These are phyloP conservation scores for Alternaria sp. DNA, from an alignment of 2,329 filamentous ascomycete genomes.

Conservation along the genomic window DNA sequence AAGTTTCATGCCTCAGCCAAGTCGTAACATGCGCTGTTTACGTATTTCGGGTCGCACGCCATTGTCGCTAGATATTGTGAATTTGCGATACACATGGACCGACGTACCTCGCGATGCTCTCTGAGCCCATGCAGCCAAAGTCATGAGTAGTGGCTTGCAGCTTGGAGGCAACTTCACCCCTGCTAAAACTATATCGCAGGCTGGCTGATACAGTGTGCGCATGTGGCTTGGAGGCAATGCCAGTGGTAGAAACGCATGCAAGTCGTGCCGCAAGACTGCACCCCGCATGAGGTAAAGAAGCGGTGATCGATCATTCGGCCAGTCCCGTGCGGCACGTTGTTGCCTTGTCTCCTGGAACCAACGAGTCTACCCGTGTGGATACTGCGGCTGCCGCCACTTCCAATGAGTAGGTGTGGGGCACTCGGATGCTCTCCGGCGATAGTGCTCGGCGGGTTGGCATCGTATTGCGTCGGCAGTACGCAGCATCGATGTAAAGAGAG, in stretches of 20 bases:
- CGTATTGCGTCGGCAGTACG: slow-evolving; percentile 8
- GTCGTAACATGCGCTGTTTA: not conserved
- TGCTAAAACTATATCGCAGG: not conserved
- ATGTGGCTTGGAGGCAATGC: not conserved
- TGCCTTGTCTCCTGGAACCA: slow-evolving; percentile 18
- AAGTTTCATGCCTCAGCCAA: not conserved
- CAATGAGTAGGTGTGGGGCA: slow-evolving; percentile 17
- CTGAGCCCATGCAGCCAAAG: not conserved
- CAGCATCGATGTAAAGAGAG: not conserved
- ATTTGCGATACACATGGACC: not conserved
- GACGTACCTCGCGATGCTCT: not conserved
- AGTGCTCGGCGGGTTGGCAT: slow-evolving; percentile 17
- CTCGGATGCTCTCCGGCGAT: slow-evolving; percentile 20
- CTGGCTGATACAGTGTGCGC: not conserved
- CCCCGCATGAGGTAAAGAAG: slow-evolving; percentile 29
- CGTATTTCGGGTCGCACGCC: not conserved
- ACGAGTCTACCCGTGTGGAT: slow-evolving; percentile 1
- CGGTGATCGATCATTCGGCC: slow-evolving; percentile 31
- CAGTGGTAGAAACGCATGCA: not conserved
- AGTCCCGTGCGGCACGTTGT: slow-evolving; percentile 26
- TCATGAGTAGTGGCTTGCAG: not conserved
- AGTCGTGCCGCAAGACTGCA: slow-evolving; percentile 18
- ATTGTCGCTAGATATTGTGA: not conserved
- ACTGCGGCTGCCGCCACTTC: not conserved
- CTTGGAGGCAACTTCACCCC: not conserved